A percentile compares a stretch with the other conserved stretches of the same genome.
These are phyloP conservation scores for Gentiana dahurica DNA, from an alignment of 257 asterid species.

Conservation along the genomic window DNA sequence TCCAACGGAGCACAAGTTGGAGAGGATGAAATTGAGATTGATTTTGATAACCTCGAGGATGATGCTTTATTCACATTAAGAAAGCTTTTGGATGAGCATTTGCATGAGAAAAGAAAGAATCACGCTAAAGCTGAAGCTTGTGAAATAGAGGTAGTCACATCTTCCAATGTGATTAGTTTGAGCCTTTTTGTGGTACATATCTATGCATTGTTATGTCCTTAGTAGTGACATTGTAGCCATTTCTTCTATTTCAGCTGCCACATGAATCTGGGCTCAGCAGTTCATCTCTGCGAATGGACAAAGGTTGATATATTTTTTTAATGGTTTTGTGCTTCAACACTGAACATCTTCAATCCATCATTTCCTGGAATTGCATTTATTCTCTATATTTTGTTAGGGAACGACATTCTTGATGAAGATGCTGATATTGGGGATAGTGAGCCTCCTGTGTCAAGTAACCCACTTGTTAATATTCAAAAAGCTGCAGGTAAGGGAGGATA, in stretches of 20 bases:
- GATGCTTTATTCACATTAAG: conserved; percentile 49
- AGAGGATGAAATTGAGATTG: conserved; percentile 78
- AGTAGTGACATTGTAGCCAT: conserved; percentile 1
- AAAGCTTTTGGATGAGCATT: conserved; percentile 53
- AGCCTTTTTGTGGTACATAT: too few relatives aligned
- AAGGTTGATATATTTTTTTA: conserved; percentile 46
- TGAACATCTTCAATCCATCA: conserved; percentile 1
- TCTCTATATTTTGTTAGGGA: conserved; percentile 28
- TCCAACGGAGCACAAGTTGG: conserved; percentile 38
- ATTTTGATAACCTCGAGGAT: conserved; percentile 54
- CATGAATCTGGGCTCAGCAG: conserved; percentile 81
- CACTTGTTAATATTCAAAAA: conserved; percentile 52
- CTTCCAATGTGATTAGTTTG: neutral
- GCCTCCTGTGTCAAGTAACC: conserved; percentile 70
- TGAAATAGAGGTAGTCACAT: conserved; percentile 64
- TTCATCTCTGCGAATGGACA: conserved; percentile 70
- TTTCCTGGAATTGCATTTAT: conserved; percentile 5
- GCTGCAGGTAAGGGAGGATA: conserved; percentile 26
- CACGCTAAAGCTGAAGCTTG: conserved; percentile 52
- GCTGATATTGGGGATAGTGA: conserved; percentile 78
- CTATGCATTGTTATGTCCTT: neutral
- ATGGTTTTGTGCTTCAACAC: conserved; percentile 8
- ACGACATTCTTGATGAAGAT: conserved; percentile 54
- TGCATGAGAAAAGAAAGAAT: conserved; percentile 35
- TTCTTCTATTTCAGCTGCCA: conserved; percentile 53